Evolutionary conservation across 2,329 filamentous ascomycete genomes (phyloP), one percentile per base, ranked within the genome.

Genomic region (Orbilia brochopaga): DNA sequence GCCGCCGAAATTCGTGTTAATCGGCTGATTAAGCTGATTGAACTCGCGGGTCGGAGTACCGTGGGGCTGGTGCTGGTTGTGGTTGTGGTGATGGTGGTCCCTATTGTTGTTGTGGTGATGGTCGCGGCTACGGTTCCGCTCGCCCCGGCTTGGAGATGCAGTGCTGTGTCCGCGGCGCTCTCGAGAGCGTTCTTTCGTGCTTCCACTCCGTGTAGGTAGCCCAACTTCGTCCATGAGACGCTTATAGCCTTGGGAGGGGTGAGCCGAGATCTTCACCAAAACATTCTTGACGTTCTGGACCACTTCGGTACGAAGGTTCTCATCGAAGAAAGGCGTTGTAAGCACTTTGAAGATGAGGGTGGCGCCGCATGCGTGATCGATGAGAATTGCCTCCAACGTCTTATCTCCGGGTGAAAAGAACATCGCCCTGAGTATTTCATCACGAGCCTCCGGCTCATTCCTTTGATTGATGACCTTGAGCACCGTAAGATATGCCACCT

Each of bases 391-490:
- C 79, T 96, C 92, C 44, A 99, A 81, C 1, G 90, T 87, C 75
- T 92, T 88, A 77, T 97, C 91, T 73, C 93, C 90, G 1, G 87
- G 85, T 7, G 90, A 92, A 80, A 96, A 96, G 84, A 99, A 97
- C 35, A 99, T 83, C 1, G 93, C 92, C 79, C 91, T 89, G 44
- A 97, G 83, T 42, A 99, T 91, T 53, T 86, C 90, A 77, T 99
- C 93, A 11, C 94, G 87, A 2, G 94, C 94, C 73, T 97, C 93
- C 0, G 90, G 85, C 81, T 99, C 94, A 35, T 92, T 90, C 78
- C 96, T 92, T 80, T 99, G 94, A 79, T 99, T 99, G 80, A 99
- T 96, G 56, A 97, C 92, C 82, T 99, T 99, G 66, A 99, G 83
- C 0, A 99, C 93, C 0, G 94, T 99, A 73, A 97, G 84, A 78